Base-by-base conservation (phyloP, 108 stramenopile species). In the Stephanodiscus minutulus region DNA sequence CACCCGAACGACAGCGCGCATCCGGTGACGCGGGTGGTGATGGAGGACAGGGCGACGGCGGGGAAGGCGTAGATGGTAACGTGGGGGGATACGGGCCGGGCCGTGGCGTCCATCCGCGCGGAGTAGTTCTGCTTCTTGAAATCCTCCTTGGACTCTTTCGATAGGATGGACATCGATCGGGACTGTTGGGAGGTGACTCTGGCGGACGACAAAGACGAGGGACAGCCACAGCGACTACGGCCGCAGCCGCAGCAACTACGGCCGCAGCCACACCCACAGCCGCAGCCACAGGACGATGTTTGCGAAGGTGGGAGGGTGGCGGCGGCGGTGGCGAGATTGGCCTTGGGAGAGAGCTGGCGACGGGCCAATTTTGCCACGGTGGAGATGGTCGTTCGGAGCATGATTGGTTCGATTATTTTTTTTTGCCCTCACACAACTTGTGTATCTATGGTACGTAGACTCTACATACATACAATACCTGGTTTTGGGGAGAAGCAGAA, bases 51-150 rank as follows among this genome's bases (percentile, higher is more conserved):
- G 41, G 96, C 97, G 13, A 70, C 86, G 4, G 92, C 79, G 33
- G 98, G 98, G 72, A 97, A 97, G 43, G 88, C 66, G 74, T 98
- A 98, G 62, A 97, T 96, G 68, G 90, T 91, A 28, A 98, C 95
- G 77, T 98, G 98, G 22, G 98, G 98, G 37, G 88, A 90, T 13
- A 98, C 90, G 31, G 97, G 97, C 28, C 96, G 86, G 15, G 91
- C 96, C 7, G 87, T 94, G 71, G 88, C 79, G 48, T 91, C 85
- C 88, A 87, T 90, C 24, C 95, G 84, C 48, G 81, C 61, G 13
- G 82, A 83, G 71, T 93, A 96, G 64, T 91, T 96, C 88, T 89
- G 61, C 65, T 95, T 92, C 65, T 92, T 90, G 83, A 88, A 95
- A 68, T 92, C 94, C 61, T 87, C 91, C 8, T 74, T 88, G 56